Conservation (phyloP, 805 yeast genomes). For the Pichia scutulata region DNA sequence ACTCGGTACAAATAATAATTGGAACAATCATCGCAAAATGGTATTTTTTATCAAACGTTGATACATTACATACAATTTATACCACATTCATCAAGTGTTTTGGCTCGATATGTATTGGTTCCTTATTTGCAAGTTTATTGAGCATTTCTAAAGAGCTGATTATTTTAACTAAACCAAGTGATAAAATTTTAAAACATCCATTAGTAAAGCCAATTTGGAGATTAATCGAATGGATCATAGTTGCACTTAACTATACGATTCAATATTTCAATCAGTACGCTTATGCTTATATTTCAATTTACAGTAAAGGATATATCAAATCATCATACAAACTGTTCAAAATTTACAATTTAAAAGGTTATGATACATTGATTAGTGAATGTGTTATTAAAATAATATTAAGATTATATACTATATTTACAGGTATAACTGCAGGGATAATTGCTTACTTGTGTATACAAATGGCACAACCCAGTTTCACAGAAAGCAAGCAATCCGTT, state of each 20-base stretch:
- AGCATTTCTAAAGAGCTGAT: constrained; percentile 28
- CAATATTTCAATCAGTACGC: constrained; percentile 69
- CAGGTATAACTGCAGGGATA: constrained; percentile 39
- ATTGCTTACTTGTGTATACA: constrained; percentile 59
- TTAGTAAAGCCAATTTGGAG: constrained; percentile 1
- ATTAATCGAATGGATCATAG: background rate
- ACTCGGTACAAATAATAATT: constrained; percentile 72
- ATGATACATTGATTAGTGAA: constrained; percentile 79
- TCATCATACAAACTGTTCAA: constrained; percentile 77
- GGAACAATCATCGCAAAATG: constrained; percentile 85
- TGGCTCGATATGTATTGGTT: constrained; percentile 83
- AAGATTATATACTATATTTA: constrained; percentile 61
- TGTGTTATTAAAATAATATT: constrained; percentile 72
- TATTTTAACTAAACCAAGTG: background rate
- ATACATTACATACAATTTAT: constrained; percentile 63
- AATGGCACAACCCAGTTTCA: constrained; percentile 62
- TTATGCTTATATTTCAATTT: constrained; percentile 74
- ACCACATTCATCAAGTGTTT: constrained; percentile 76
- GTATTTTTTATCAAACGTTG: constrained; percentile 69
- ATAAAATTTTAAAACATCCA: background rate
- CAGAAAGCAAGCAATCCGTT: constrained; percentile 48
- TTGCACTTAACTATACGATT: constrained; percentile 2
- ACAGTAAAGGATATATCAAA: constrained; percentile 65
- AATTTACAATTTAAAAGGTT: constrained; percentile 65
- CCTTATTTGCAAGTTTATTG: constrained; percentile 62